Evolutionary conservation across 345 rosid species (phyloP), one percentile per base, ranked within the genome.

Genomic region (Nephelium lappaceum): DNA sequence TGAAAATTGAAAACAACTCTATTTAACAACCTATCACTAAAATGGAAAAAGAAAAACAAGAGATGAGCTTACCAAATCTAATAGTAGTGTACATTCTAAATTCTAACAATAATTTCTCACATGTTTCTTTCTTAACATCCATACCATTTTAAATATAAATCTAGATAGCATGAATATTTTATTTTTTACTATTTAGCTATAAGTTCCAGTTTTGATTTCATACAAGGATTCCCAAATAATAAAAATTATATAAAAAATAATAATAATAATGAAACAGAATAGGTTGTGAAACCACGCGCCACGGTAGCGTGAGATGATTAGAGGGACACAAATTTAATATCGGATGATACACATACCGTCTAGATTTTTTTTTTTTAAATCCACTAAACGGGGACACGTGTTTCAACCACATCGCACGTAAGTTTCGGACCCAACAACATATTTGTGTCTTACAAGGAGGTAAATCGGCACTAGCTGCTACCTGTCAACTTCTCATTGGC

Each of bases 331-430:
- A 51, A 53, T 67, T 41, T n/a, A 42, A 24, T 39, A 11, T 8
- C 55, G 11, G 61, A 64, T 63, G 61, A 16, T 6, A 18, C 31
- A 57, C 57, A 23, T 6, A 10, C 31, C 77, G 42, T 74, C 70
- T 62, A 60, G 70, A 74, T 5, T 63, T 53, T 36, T 11, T 2
- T 45, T 45, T 11, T 11, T 45, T 8, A 12, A 64, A 19, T 14
- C 27, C 47, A 10, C 16, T 5, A 25, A 51, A 49, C 21, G 23
- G 11, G 57, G 78, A 49, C 78, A 76, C 78, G 79, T 67, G 72
- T 36, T 15, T 25, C 3, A 69, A 47, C 2, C 18, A 24, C 21
- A 60, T 1, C 11, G 45, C 68, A 4, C 12, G 7, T 25, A 11
- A 18, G 8, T 18, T 25, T 41, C 0, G 3, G 25, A 43, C 55